Evolutionary conservation across 441 rosid species (phyloP), one percentile per base, ranked within the genome.

Genomic region (Erodium trifolium): DNA sequence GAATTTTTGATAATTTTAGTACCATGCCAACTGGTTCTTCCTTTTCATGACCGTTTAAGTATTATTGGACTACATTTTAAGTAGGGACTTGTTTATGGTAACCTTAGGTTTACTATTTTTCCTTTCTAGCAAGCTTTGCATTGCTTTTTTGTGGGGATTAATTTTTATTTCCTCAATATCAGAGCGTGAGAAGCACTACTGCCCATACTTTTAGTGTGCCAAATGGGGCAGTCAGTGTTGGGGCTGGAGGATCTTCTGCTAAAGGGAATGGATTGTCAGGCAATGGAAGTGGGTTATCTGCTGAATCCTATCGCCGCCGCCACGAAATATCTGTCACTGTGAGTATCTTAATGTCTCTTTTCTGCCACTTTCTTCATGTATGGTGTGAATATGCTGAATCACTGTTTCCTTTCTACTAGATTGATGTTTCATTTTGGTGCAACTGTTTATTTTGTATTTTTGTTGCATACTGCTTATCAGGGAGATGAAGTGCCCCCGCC

Each of bases 321-420:
- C 99, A 95, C 85, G 99, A 95, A 80, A 92, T 95, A 75, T 80
- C 95, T 35, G 92, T 90, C 67, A 77, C 78, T 47, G 97, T 91
- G 82, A 82, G 92, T 85, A 73, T 70, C 34, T 51, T 31, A 23
- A n/a, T 69, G n/a, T 7, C 64, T 18, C 23, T 55, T 57, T 51
- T 51, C 59, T 16, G 18, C 4, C 3, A 51, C 59, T n/a, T n/a
- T n/a, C n/a, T n/a, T n/a, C n/a, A 23, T 23, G 27, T 23, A 23
- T 23, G 27, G 27, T 2, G 27, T 23, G 27, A 23, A 23, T 14
- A 12, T 51, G 14, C 17, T 13, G 57, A 13, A 14, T 51, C 5
- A 14, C 16, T 3, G 3, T 14, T 23, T 23, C 27, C 27, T 23
- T 23, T 39, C 6, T 7, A 39, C 17, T n/a, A 12, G 16, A 14